Evolutionary conservation across 1,139 yeast genomes (phyloP), one percentile per base, ranked within the genome.

Genomic region (Protomyces arabidopsidicola): DNA sequence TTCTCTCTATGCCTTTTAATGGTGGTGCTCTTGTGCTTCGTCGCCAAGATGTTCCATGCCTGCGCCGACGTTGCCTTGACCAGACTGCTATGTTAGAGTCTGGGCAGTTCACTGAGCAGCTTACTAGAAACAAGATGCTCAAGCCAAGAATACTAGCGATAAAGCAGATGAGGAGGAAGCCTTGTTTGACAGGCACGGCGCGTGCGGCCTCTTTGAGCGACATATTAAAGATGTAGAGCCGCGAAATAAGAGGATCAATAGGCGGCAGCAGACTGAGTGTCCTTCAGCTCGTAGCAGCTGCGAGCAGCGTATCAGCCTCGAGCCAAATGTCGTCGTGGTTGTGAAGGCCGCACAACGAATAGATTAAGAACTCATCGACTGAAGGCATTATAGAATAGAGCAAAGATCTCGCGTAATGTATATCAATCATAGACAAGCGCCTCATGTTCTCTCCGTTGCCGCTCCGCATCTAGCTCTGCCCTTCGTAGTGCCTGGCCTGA

Each of bases 1-100:
- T 36, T 5, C 16, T 3, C 14, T 9, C 12, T 34, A 20, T 12
- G 38, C 24, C n/a, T n/a, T n/a, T 31, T 55, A 51, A 20, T 55
- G 59, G 42, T 58, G 62, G 31, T 58, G 62, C 34, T 58, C 56
- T 34, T 58, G 62, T 10, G 62, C 62, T 52, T 58, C 62, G 35
- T 58, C 62, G 10, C 62, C 62, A 6, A 38, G 56, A 20, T 58
- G 62, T 27, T 20, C 31, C 5, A 42, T 34, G 42, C 39, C 34
- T 27, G 56, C 55, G 27, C 48, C 48, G 12, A 52, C 51, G 22
- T 52, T 52, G 31, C 62, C 56, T 36, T 52, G 45, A 5, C 62
- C 56, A 18, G 34, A 36, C 34, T 18, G 18, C 10, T 10, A 38
- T 20, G 9, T 10, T 16, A 16, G 9, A n/a, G 10, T 14, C 10